Percentiles rank a stretch among this genome's conserved stretches.
These are phyloP conservation scores for Geotrichum ghanense DNA, from an alignment of 805 yeast species.

Conservation along the genomic window DNA sequence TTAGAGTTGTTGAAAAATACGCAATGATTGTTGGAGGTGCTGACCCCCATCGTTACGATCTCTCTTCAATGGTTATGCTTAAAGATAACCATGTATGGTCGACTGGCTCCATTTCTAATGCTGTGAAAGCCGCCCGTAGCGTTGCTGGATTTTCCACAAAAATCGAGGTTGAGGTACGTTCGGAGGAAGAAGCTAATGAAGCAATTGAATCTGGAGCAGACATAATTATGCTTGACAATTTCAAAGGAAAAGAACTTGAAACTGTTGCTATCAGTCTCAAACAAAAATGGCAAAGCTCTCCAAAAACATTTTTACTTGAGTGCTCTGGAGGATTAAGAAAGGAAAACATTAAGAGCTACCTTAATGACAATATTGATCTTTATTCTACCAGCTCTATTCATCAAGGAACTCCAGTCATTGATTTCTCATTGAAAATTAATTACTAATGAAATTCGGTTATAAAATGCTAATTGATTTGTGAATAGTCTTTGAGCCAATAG, in stretches of 20 bases:
- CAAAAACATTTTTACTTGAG: constrained; percentile 56
- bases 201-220: constrained; percentile 95
- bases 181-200: constrained; percentile 76
- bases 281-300: constrained; percentile 35
- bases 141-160: constrained; percentile 85
- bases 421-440: constrained; percentile 70
- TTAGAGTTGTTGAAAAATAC: constrained; percentile 78
- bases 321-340: constrained; percentile 86
- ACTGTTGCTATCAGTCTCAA: constrained; percentile 56
- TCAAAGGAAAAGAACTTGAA: constrained; percentile 52
- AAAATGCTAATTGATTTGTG: constrained; percentile 10
- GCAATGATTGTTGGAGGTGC: constrained; percentile 94
- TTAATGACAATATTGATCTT: constrained; percentile 74
- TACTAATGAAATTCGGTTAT: no score
- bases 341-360: constrained; percentile 49
- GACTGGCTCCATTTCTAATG: constrained; percentile 81
- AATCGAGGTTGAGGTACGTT: constrained; percentile 86
- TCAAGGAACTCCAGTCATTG: constrained; percentile 79
- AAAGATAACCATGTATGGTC: constrained; percentile 92
- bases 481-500: constrained; percentile 33
- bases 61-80: constrained; percentile 90
- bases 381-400: constrained; percentile 87
- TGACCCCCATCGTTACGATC: constrained; percentile 84
- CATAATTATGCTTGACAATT: constrained; percentile 89
- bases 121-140: constrained; percentile 62